These are phyloP conservation scores for Elsinoe perseae DNA, from an alignment of 2,329 filamentous ascomycete genomes.

Conservation along the genomic window DNA sequence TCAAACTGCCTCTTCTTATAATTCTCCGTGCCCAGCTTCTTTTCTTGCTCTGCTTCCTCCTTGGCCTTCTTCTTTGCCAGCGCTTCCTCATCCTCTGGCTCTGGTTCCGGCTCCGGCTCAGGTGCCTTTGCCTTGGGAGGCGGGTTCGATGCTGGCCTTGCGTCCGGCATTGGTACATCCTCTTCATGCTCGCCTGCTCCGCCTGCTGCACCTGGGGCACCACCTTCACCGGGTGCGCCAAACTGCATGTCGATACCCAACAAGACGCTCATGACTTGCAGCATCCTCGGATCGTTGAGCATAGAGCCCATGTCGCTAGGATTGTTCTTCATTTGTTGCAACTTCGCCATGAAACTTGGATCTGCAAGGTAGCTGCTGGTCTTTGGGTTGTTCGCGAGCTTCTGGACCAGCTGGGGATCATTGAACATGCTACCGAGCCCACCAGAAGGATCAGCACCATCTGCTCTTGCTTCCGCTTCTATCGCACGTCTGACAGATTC, in stretches of 20 bases:
- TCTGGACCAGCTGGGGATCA: constrained; percentile 81
- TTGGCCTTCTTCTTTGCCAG: constrained; percentile 82
- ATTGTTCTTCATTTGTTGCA: constrained; percentile 73
- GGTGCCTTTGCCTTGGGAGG: constrained; percentile 50
- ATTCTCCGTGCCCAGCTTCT: constrained; percentile 83
- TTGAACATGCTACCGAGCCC: constrained; percentile 90
- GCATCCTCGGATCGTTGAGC: constrained; percentile 82
- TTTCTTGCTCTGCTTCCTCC: constrained; percentile 87
- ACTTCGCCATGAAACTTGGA: constrained; percentile 79
- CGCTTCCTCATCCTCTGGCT: constrained; percentile 73
- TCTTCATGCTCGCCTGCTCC: constrained; percentile 51
- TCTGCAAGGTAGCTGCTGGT: constrained; percentile 75
- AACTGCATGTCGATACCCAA: constrained; percentile 90
- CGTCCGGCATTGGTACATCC: constrained; percentile 72
- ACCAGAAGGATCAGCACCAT: constrained; percentile 58
- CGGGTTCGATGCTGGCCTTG: constrained; percentile 39
- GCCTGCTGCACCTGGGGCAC: constrained; percentile 30
- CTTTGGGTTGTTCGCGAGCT: constrained; percentile 91
- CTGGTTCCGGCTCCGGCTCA: constrained; percentile 57
- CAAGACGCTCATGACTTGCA: constrained; percentile 87
- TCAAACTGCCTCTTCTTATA: constrained; percentile 99
- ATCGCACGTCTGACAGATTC: constrained; percentile 82
- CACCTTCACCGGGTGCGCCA: constrained; percentile 44
- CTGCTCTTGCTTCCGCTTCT: constrained; percentile 62
- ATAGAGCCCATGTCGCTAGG: constrained; percentile 70